Conservation (phyloP, 805 yeast species). For the Candida ortonii region DNA sequence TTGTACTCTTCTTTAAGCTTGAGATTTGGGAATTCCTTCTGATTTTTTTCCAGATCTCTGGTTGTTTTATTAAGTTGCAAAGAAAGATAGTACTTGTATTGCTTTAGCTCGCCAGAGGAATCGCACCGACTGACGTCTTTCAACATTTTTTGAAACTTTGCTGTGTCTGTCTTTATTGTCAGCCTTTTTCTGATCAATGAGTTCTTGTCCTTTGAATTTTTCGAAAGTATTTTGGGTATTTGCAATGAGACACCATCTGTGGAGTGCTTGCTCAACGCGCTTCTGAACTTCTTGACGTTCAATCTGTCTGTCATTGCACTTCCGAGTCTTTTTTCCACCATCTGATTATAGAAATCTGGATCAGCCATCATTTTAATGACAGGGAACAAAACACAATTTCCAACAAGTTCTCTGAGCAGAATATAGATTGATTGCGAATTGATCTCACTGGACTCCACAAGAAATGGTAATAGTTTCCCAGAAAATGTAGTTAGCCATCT, state of each 20-base stretch:
- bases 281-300: constrained; percentile 70
- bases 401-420: constrained; percentile 60
- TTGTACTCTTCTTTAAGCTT: constrained; percentile 9
- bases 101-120: constrained; percentile 44
- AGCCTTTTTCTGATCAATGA: constrained; percentile 33
- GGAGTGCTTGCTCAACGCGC: constrained; percentile 66
- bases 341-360: constrained; percentile 74
- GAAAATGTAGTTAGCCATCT: constrained; percentile 46
- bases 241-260: constrained; percentile 10
- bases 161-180: constrained; percentile 38
- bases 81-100: constrained; percentile 44
- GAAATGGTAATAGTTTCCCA: constrained; percentile 41
- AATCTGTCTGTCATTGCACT: constrained; percentile 66
- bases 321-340: constrained; percentile 57
- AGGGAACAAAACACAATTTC: constrained; percentile 57
- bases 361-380: constrained; percentile 52
- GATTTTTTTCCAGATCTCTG: constrained; percentile 30
- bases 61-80: constrained; percentile 45
- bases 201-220: constrained; percentile 12
- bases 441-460: constrained; percentile 48
- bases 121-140: constrained; percentile 32
- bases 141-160: constrained; percentile 40
- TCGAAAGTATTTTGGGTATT: constrained; percentile 2
- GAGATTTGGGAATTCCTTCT: constrained; percentile 2
- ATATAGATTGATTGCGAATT: constrained; percentile 46